These are phyloP conservation scores for Thraustotheca clavata DNA, from an alignment of 352 stramenopile species.

Conservation along the genomic window DNA sequence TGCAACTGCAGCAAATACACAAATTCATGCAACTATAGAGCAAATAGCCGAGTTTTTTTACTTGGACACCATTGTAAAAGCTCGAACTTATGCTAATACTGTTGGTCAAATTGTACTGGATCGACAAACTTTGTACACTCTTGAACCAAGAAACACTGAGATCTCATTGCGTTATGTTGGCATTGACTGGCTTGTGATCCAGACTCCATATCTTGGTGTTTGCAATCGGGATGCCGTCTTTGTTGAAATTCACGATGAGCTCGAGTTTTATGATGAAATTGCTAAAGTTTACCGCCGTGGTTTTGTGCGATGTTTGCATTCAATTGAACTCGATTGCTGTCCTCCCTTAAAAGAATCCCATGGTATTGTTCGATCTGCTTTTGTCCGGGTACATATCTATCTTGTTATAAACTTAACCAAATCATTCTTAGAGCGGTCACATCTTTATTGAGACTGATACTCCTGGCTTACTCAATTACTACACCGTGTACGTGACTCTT, in stretches of 20 bases:
- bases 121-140: neutral
- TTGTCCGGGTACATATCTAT: slow-evolving; percentile 14
- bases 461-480: neutral
- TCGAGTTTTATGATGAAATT: slow-evolving; percentile 5
- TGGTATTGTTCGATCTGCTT: slow-evolving; percentile 41
- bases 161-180: slow-evolving; percentile 5
- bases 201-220: neutral
- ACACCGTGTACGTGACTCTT: neutral
- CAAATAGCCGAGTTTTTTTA: slow-evolving; percentile 76
- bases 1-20: slow-evolving; percentile 32
- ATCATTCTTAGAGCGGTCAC: slow-evolving; percentile 8
- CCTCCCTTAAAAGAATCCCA: slow-evolving; percentile 72
- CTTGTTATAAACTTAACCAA: neutral
- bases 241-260: slow-evolving; percentile 52
- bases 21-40: slow-evolving; percentile 68
- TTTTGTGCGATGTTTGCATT: slow-evolving; percentile 67
- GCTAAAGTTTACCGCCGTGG: slow-evolving; percentile 32
- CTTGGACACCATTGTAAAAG: slow-evolving; percentile 59
- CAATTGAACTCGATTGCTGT: slow-evolving; percentile 80
- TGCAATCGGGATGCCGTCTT: slow-evolving; percentile 7
- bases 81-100: neutral
- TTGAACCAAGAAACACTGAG: neutral
- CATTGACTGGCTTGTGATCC: slow-evolving; percentile 12
- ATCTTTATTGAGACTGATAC: slow-evolving; percentile 19
- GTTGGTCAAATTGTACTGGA: neutral